These are phyloP conservation scores for Sesbania bispinosa DNA, from an alignment of 306 rosid species.

Conservation along the genomic window DNA sequence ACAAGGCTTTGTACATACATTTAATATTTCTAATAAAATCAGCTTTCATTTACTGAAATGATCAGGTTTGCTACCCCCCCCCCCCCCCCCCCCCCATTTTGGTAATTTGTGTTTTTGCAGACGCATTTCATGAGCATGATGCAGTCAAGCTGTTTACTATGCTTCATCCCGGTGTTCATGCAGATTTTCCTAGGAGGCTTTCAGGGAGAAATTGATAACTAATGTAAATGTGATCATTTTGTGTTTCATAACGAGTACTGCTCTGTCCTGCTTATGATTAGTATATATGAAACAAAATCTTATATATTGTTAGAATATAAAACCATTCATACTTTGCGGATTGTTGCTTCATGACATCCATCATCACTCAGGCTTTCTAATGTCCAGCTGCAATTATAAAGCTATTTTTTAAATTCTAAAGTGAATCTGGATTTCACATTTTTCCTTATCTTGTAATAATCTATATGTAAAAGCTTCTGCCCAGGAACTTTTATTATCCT, in stretches of 20 bases:
- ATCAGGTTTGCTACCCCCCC: not conserved
- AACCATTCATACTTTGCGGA: too few relatives aligned
- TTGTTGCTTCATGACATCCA: too few relatives aligned
- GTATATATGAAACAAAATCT: constrained; percentile 9
- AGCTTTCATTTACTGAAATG: constrained; percentile 41
- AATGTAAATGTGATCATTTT: not conserved
- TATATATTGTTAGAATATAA: too few relatives aligned
- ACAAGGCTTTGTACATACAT: constrained; percentile 73
- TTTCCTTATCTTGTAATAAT: constrained; percentile 6
- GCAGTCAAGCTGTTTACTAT: constrained; percentile 19
- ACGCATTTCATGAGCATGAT: constrained; percentile 16
- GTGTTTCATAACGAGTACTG: not conserved
- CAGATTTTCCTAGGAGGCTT: not conserved
- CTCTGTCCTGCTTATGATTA: constrained; percentile 10
- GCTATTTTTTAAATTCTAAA: not conserved
- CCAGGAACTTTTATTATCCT: not conserved
- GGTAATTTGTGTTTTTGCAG: constrained; percentile 28
- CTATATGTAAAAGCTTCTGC: constrained; percentile 9
- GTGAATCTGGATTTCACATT: not conserved
- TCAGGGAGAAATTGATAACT: not conserved
- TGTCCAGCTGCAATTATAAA: not conserved
- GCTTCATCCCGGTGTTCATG: constrained; percentile 12
- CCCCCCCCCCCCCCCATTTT: not conserved
- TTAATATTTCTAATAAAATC: constrained; percentile 68
- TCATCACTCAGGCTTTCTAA: constrained; percentile 12